Percentiles rank a stretch among this genome's conserved stretches.
Conservation (phyloP, 805 yeast genomes). For the Barnettozyma wickerhamii region DNA sequence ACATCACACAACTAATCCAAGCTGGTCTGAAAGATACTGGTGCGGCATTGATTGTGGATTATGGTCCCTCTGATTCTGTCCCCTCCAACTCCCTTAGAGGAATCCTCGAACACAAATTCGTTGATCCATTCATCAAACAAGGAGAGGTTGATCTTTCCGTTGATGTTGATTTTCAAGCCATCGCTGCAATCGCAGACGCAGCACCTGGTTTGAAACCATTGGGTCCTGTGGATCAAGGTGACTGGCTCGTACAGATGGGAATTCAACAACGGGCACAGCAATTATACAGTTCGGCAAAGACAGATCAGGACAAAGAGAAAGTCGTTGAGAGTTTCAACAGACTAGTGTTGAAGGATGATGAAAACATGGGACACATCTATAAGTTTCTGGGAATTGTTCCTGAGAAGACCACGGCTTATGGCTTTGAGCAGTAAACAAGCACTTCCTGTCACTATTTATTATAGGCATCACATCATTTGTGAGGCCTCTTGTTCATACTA, state of each 20-base stretch:
- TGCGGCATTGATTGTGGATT: slow-evolving; percentile 70
- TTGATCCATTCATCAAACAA: slow-evolving; percentile 68
- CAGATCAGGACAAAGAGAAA: slow-evolving; percentile 43
- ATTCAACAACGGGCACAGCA: slow-evolving; percentile 66
- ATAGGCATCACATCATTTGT: background rate
- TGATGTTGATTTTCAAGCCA: slow-evolving; percentile 74
- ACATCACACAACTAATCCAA: slow-evolving; percentile 43
- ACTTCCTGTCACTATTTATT: too few relatives aligned
- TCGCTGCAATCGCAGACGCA: slow-evolving; percentile 30
- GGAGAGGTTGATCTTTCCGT: slow-evolving; percentile 80
- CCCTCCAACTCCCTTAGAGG: slow-evolving; percentile 77
- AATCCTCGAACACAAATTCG: slow-evolving; percentile 65
- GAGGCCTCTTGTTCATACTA: background rate
- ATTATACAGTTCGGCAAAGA: slow-evolving; percentile 39
- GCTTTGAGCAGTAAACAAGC: slow-evolving; percentile 1
- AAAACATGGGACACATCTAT: slow-evolving; percentile 73
- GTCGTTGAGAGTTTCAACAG: slow-evolving; percentile 56
- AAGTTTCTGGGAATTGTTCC: slow-evolving; percentile 67
- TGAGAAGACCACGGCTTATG: slow-evolving; percentile 19
- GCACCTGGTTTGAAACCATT: slow-evolving; percentile 28
- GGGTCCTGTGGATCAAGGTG: slow-evolving; percentile 74
- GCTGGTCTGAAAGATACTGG: slow-evolving; percentile 41
- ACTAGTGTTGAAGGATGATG: slow-evolving; percentile 54
- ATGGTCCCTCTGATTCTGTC: slow-evolving; percentile 57
- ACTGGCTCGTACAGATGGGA: slow-evolving; percentile 74